These are phyloP conservation scores for Claviceps pazoutovae DNA, from an alignment of 2,329 filamentous ascomycete species.

Conservation along the genomic window DNA sequence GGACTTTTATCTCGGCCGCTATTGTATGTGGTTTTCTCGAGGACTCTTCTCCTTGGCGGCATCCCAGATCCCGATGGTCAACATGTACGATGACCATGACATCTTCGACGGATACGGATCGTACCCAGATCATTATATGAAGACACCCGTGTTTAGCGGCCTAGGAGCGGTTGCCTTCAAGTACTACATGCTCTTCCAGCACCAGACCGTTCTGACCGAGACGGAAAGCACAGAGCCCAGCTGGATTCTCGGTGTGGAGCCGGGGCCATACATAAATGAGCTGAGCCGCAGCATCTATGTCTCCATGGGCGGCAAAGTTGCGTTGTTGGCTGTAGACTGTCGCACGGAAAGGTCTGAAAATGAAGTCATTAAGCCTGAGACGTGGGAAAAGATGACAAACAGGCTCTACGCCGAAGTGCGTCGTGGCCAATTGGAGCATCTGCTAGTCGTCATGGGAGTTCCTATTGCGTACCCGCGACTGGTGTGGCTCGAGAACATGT, in stretches of 20 bases:
- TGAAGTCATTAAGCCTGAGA: conserved; percentile 65
- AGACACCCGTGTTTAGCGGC: conserved; percentile 75
- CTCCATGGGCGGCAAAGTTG: conserved; percentile 62
- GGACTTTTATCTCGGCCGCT: conserved; percentile 73
- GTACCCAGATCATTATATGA: conserved; percentile 86
- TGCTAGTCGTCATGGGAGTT: conserved; percentile 77
- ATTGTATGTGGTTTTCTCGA: conserved; percentile 91
- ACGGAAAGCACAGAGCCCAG: conserved; percentile 75
- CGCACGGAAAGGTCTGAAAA: conserved; percentile 79
- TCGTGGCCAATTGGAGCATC: conserved; percentile 74
- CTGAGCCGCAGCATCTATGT: conserved; percentile 76
- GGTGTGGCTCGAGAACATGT: conserved; percentile 60
- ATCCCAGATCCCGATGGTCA: conserved; percentile 94
- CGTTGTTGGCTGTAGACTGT: conserved; percentile 78
- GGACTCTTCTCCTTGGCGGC: conserved; percentile 87
- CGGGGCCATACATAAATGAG: conserved; percentile 84
- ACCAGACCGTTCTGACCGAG: conserved; percentile 75
- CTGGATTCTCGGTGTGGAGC: conserved; percentile 68
- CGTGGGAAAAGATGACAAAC: conserved; percentile 78
- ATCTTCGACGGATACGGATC: conserved; percentile 87
- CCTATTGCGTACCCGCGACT: conserved; percentile 66
- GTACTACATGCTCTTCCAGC: conserved; percentile 97
- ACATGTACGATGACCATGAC: conserved; percentile 94
- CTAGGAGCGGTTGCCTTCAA: conserved; percentile 90
- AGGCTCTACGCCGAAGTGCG: conserved; percentile 70